Evolutionary conservation across 2,329 filamentous ascomycete genomes (phyloP), one percentile per base, ranked within the genome.

Genomic region (Tricladium varicosporioides): DNA sequence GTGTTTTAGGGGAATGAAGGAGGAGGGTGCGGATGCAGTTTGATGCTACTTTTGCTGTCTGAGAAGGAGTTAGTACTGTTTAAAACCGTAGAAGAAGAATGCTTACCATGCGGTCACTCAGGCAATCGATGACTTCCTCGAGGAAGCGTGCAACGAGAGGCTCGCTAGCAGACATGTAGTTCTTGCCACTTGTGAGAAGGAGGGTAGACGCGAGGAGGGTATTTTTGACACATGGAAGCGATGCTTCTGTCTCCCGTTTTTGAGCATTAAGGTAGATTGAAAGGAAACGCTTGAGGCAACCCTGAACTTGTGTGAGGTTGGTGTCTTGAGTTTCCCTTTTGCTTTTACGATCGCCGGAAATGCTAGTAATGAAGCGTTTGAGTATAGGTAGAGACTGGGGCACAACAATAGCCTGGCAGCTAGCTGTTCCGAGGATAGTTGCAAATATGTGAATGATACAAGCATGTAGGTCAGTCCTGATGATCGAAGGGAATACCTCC

Each of bases 401-500:
- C 1, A 97, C 87, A 32, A 97, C 91, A 40, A 91, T 82, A 22
- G 90, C 84, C 73, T 99, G 95, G 68, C 93, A 97, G 10, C 85
- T 80, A 0, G 90, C 88, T 0, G 92, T 97, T 13, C 90, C 89
- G 11, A 99, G 82, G 56, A 96, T 94, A 0, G 92, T 96, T 53
- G 91, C 89, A 70, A 97, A 97, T 54, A 97, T 96, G 75, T 99
- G 92, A 50, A 99, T 83, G 64, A 97, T 96, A 69, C 93, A 97
- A 42, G 94, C 93, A 69, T 97, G 92, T 5, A 99, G 80, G 71
- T 99, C 94, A 9, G 92, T 93, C 70, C 94, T 94, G 77, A 99
- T 99, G 66, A 99, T 92, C 1, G 90, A 86, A 0, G 95, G 95
- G 74, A 99, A 99, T 14, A 97, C 92, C 60, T 95, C 91, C 5